Base-by-base conservation (phyloP, 768 basidiomycete genomes). In the Pholiota molesta region DNA sequence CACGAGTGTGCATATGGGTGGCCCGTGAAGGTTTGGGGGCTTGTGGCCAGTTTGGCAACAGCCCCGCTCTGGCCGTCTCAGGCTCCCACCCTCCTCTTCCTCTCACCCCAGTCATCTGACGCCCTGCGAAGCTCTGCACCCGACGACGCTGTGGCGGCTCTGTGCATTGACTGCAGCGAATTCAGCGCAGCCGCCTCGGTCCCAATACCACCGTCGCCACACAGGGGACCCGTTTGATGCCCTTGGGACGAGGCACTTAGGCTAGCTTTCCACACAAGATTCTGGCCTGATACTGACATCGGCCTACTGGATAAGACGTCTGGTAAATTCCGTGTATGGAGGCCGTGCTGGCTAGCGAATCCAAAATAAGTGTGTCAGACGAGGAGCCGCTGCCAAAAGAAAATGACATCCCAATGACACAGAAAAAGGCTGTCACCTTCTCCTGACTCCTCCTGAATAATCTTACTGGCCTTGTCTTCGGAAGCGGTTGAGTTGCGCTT, bases 1-100 rank as follows among this genome's bases (percentile, higher is more conserved):
- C 66, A 72, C 71, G 70, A 68, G 70, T 72, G 73, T 69, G 60
- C 69, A 74, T 75, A 72, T 72, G 72, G 65, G 65, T 67, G 55
- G 29, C 40, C 56, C 56, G 56, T 57, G 40, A 57, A 57, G 37
- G 14, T 8, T 16, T 39, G 57, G 61, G 63, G 62, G 55, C 54
- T 56, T 56, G 60, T 66, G 56, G 61, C 65, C 58, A 60, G 57
- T 59, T 66, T 66, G 49, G 58, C 61, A 53, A 62, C 52, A 49
- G 31, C 39, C 23, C 56, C 33, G 17, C 39, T 26, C 39, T 47
- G n/a, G 37, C 54, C 13, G 44, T 54, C 40, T 53, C 21, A 31
- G 33, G 37, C 29, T 54, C 49, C 35, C 59, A 52, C 39, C 54
- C 21, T 31, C 55, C 19, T 42, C 26, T 26, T 44, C 29, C 21